A percentile compares a stretch with the other conserved stretches of the same genome.
Conservation (phyloP, 345 rosid genomes). For the Pseudoturritis turrita region DNA sequence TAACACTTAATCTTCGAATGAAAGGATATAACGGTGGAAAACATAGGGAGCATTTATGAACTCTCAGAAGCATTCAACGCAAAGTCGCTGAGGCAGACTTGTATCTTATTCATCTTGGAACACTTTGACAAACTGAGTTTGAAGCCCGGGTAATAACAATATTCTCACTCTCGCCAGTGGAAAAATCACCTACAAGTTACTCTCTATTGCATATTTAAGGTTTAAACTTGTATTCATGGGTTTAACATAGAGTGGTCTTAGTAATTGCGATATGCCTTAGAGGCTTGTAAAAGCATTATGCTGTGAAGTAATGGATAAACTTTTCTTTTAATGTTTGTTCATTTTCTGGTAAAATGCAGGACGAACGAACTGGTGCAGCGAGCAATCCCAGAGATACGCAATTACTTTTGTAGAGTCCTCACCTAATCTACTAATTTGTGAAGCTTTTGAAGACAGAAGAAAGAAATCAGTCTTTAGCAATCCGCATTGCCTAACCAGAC, state of each 20-base stretch:
- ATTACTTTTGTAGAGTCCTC: constrained; percentile 57
- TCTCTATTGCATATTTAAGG: too few relatives aligned
- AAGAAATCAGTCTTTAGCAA: neutral
- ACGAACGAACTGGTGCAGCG: constrained; percentile 56
- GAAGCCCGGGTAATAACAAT: constrained; percentile 51
- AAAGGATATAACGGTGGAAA: constrained; percentile 75
- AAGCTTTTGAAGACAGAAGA: neutral
- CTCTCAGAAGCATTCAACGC: constrained; percentile 88
- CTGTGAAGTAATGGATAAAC: too few relatives aligned
- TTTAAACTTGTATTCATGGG: too few relatives aligned
- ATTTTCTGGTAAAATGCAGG: constrained; percentile 32
- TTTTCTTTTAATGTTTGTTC: too few relatives aligned
- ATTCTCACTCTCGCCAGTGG: neutral
- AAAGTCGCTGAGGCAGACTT: constrained; percentile 64
- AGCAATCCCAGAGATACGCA: constrained; percentile 56
- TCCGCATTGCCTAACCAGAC: too few relatives aligned
- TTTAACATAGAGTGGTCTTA: too few relatives aligned
- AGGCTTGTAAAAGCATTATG: too few relatives aligned
- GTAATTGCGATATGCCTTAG: too few relatives aligned
- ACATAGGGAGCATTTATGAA: constrained; percentile 75
- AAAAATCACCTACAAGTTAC: too few relatives aligned
- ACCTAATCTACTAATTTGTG: constrained; percentile 36
- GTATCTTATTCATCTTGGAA: constrained; percentile 76
- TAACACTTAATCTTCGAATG: neutral
- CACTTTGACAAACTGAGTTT: constrained; percentile 65